Percentiles rank a stretch among this genome's conserved stretches.
phyloP scores from a whole-genome alignment of 2,329 filamentous ascomycete species.

The Epichloe festucae region DNA sequence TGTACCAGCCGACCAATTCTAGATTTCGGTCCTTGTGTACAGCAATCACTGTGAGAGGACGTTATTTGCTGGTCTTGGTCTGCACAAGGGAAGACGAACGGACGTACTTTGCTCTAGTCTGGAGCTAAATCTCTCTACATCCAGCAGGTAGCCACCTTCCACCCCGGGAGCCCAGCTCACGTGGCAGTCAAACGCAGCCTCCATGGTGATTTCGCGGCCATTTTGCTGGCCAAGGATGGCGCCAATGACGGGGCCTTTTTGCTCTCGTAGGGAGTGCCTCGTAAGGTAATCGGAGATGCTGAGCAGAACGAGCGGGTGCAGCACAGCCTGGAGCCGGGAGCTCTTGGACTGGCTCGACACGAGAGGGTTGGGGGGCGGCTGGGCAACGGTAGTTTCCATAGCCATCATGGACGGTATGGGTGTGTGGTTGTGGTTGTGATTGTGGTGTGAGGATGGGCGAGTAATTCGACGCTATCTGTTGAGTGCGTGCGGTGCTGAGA shows the following conservation, averaged over 20 bases:
- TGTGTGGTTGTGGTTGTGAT: too few species aligned
- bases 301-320: constrained; percentile 90
- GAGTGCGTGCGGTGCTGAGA: too few species aligned
- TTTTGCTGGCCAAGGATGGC: constrained; percentile 85
- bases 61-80: background rate
- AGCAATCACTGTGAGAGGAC: constrained; percentile 53
- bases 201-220: constrained; percentile 79
- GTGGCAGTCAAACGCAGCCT: constrained; percentile 82
- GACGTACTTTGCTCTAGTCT: constrained; percentile 72
- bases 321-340: constrained; percentile 64
- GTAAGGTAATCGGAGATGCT: constrained; percentile 96
- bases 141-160: constrained; percentile 48
- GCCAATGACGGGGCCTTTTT: constrained; percentile 66
- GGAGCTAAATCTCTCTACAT: constrained; percentile 59
- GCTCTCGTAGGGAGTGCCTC: constrained; percentile 67
- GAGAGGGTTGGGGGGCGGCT: constrained; percentile 36
- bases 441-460: too few species aligned
- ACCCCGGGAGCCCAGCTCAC: constrained; percentile 29
- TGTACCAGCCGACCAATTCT: constrained; percentile 88
- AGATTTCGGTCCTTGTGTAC: constrained; percentile 77
- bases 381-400: constrained; percentile 8
- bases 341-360: constrained; percentile 50
- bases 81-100: background rate
- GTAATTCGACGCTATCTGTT: too few species aligned
- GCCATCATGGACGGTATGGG: background rate